Base-by-base conservation (phyloP, 2,329 filamentous ascomycete genomes). In the Tympanopsis confertula region DNA sequence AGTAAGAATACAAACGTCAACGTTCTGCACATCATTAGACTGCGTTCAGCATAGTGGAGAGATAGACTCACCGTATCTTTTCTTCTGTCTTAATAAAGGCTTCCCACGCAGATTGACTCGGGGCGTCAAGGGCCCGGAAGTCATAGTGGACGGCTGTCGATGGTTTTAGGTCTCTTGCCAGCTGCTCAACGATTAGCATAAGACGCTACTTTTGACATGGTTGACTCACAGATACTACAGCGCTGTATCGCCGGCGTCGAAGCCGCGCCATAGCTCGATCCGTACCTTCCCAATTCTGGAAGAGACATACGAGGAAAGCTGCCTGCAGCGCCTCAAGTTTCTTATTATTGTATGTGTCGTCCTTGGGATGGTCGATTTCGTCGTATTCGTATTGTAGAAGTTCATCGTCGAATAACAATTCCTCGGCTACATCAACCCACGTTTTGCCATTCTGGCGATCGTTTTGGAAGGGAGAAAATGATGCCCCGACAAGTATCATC, bases 341-440 rank as follows among this genome's bases (percentile, higher is more conserved):
- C 13, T 41, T 45, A 13, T 46, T 41, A 35, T 49, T 38, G 1
- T 35, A 33, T 18, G 44, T 37, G n/a, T 33, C 37, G 3, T 35
- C 42, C 3, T 40, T 46, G 0, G 41, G 37, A 3, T 41, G 38
- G 19, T 45, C 44, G 4, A 42, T 26, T 4, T 45, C n/a, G n/a
- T n/a, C n/a, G n/a, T n/a, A n/a, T 14, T 57, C 50, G 13, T 47
- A 50, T 42, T 55, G 56, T 28, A 59, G 56, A 38, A 56, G 51
- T 13, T 55, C 52, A 18, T 59, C 56, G 14, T 48, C 50, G 35
- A 60, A 61, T 4, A 54, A 53, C 42, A 59, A 53, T 41, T 55
- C 57, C 37, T 61, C 58, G 4, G 59, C 56, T 28, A 51, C 55
- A 41, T 59, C 55, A 42, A 57, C 53, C 57, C 56, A 60, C 22